Conservation (phyloP, 2,329 filamentous ascomycete genomes). For the Lachnellula subtilissima region DNA sequence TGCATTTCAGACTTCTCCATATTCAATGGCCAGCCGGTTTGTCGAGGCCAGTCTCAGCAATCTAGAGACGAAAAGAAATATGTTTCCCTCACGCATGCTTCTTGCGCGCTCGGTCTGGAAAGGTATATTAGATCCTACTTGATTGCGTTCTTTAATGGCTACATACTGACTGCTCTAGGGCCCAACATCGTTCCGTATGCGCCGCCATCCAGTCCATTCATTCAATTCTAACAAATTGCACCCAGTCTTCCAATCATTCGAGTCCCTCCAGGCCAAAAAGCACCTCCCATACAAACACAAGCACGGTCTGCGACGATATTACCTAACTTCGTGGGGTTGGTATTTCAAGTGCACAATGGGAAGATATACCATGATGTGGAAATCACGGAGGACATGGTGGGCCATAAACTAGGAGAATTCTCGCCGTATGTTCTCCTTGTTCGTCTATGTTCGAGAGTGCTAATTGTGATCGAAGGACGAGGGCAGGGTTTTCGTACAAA, state of each 20-base stretch:
- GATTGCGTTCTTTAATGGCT: neutral
- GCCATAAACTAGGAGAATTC: conserved; percentile 71
- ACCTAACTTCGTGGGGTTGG: conserved; percentile 66
- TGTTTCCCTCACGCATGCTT: conserved; percentile 56
- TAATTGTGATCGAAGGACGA: conserved; percentile 46
- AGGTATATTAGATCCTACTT: conserved; percentile 43
- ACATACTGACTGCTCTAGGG: conserved; percentile 41
- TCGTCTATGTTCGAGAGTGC: neutral
- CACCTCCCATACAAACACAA: conserved; percentile 63
- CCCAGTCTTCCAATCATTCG: conserved; percentile 49
- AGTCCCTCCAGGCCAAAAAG: conserved; percentile 45
- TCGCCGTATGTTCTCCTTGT: conserved; percentile 48
- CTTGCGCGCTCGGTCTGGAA: conserved; percentile 68
- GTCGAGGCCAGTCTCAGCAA: neutral
- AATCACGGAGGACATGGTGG: conserved; percentile 74
- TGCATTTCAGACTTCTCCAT: neutral
- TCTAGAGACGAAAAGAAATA: conserved; percentile 39
- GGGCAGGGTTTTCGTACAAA: conserved; percentile 65
- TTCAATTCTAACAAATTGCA: conserved; percentile 27
- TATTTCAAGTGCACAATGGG: conserved; percentile 69
- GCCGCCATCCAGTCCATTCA: conserved; percentile 21
- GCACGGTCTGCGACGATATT: conserved; percentile 68
- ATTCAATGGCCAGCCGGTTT: neutral
- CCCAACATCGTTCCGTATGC: conserved; percentile 68
- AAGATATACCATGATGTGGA: conserved; percentile 64